Evolutionary conservation across 345 rosid genomes (phyloP).

Genomic region (Trapa incisa): DNA sequence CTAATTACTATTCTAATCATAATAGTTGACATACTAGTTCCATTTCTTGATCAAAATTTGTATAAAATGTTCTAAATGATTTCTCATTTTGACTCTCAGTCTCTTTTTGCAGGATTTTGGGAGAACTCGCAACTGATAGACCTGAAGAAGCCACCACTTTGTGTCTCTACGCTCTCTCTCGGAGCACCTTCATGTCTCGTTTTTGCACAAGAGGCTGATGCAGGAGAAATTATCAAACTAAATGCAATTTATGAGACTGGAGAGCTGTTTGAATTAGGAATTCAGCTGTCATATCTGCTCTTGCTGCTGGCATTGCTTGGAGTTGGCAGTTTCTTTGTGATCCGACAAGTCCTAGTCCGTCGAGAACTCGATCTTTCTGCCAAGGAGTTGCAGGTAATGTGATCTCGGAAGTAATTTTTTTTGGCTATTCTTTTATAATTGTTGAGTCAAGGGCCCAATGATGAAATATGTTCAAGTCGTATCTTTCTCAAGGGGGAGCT

Average conservation of each 20-base stretch:
- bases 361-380: slow-evolving; percentile 98
- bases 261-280: slow-evolving; percentile 78
- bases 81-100: background rate
- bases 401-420: background rate
- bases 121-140: slow-evolving; percentile 23
- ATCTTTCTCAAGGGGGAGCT: background rate
- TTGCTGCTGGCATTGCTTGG: slow-evolving; percentile 72
- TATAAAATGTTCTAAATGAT: background rate
- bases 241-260: slow-evolving; percentile 57
- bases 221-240: slow-evolving; percentile 27
- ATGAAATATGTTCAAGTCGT: background rate
- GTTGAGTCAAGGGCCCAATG: background rate
- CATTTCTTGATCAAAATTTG: background rate
- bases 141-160: slow-evolving; percentile 27
- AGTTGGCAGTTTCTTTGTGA: slow-evolving; percentile 75
- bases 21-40: background rate
- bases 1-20: background rate
- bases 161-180: slow-evolving; percentile 26
- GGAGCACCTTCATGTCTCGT: slow-evolving; percentile 41
- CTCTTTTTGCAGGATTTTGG: slow-evolving; percentile 28
- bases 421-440: background rate
- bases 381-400: slow-evolving; percentile 72
- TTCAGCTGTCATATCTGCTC: slow-evolving; percentile 80
- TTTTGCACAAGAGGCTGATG: slow-evolving; percentile 51
- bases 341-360: slow-evolving; percentile 89